Conservation (phyloP, 345 rosid species). For the Salix dunnii region DNA sequence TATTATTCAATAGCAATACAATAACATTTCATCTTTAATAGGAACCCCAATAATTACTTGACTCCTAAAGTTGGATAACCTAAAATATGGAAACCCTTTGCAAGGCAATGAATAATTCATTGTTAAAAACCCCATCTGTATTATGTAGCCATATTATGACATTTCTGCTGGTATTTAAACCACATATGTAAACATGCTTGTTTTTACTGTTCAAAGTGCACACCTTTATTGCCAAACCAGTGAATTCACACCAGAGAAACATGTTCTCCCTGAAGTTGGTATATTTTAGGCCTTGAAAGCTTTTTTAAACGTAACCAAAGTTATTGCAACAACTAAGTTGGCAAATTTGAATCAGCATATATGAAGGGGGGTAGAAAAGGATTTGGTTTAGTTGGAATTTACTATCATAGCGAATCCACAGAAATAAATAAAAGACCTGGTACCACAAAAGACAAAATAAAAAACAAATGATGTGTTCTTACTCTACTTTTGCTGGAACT, state of each 20-base stretch:
- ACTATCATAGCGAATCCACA: neutral
- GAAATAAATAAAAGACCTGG: neutral
- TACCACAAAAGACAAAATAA: neutral
- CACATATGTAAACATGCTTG: too few species aligned
- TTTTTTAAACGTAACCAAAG: neutral
- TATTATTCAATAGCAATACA: neutral
- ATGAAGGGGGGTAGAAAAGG: too few species aligned
- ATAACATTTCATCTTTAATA: too few species aligned
- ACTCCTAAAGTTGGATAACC: too few species aligned
- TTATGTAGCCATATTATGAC: too few species aligned
- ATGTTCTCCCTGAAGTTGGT: neutral
- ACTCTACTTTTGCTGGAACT: slow-evolving; percentile 57
- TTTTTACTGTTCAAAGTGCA: too few species aligned
- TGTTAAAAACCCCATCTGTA: too few species aligned
- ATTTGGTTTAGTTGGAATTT: neutral
- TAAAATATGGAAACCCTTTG: too few species aligned
- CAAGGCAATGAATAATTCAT: too few species aligned
- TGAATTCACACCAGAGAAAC: neutral
- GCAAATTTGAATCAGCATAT: neutral
- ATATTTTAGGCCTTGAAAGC: neutral
- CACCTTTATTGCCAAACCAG: neutral
- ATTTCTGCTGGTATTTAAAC: too few species aligned
- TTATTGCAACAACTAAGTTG: neutral
- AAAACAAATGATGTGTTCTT: slow-evolving; percentile 25
- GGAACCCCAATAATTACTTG: too few species aligned